Percentiles rank a stretch among this genome's conserved stretches.
Conservation (phyloP, 495 filamentous ascomycete species). For the Podospora fimiseda region DNA sequence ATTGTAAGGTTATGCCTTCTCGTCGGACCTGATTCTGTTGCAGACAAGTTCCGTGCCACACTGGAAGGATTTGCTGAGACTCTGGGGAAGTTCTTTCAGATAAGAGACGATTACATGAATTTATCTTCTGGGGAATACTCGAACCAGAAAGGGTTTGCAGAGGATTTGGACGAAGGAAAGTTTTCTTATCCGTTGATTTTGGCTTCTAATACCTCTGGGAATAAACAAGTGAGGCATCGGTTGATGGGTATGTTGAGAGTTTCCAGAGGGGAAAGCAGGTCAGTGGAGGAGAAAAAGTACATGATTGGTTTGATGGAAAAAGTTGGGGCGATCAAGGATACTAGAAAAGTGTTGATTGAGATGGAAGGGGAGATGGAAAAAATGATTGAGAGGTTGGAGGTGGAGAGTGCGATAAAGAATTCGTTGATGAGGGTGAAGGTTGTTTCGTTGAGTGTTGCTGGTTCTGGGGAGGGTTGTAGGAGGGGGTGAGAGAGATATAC, state of each 20-base stretch:
- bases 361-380: not conserved
- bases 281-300: not conserved
- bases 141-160: constrained; percentile 48
- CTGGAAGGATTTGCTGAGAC: constrained; percentile 58
- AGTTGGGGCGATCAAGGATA: not conserved
- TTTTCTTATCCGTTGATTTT: constrained; percentile 48
- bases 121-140: constrained; percentile 42
- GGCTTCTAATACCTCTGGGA: constrained; percentile 9
- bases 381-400: not conserved
- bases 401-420: not conserved
- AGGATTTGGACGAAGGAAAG: constrained; percentile 55
- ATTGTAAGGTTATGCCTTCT: constrained; percentile 36
- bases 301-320: not conserved
- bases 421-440: not conserved
- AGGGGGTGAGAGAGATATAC: too few species aligned
- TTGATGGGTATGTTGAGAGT: not conserved
- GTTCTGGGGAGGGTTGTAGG: not conserved
- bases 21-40: constrained; percentile 1
- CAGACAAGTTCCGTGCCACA: constrained; percentile 37
- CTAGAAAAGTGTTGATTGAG: not conserved
- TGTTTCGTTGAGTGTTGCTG: not conserved
- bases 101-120: constrained; percentile 86
- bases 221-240: not conserved
- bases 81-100: constrained; percentile 82
- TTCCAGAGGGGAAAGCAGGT: not conserved